Conservation (phyloP, 164 flowering plant species). For the Taxillus chinensis region DNA sequence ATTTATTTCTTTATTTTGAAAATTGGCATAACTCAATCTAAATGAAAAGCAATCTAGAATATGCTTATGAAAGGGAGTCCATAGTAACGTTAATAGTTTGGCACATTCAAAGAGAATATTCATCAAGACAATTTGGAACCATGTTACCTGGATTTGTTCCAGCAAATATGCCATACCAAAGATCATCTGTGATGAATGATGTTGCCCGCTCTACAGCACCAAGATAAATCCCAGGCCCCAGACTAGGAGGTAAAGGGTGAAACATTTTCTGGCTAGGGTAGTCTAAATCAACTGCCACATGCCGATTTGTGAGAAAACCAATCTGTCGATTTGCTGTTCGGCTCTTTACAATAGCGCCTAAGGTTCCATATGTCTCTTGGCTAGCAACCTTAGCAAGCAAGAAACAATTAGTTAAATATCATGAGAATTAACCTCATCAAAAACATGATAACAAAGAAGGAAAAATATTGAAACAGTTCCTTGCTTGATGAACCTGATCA, state of each 20-base stretch:
- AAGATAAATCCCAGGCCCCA: conserved; percentile 94
- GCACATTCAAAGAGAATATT: no score
- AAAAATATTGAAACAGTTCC: no score
- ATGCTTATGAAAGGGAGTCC: no score
- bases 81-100: no score
- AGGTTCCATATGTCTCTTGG: conserved; percentile 94
- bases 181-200: conserved; percentile 95
- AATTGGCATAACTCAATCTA: no score
- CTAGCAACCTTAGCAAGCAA: conserved; percentile 66
- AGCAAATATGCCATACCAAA: conserved; percentile 97
- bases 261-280: conserved; percentile 98
- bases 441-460: no score
- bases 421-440: neutral
- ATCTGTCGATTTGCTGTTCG: conserved; percentile 83
- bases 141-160: conserved; percentile 92
- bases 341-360: conserved; percentile 97
- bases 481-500: no score
- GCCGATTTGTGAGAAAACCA: conserved; percentile 96
- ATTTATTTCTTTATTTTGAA: no score
- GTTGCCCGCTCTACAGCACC: conserved; percentile 99
- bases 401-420: conserved; percentile 6
- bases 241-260: conserved; percentile 97
- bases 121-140: conserved; percentile 2
- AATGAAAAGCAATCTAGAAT: no score
- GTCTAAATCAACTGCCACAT: conserved; percentile 94